These are phyloP conservation scores for Candida oleophila DNA, from an alignment of 805 yeast species.

Conservation along the genomic window DNA sequence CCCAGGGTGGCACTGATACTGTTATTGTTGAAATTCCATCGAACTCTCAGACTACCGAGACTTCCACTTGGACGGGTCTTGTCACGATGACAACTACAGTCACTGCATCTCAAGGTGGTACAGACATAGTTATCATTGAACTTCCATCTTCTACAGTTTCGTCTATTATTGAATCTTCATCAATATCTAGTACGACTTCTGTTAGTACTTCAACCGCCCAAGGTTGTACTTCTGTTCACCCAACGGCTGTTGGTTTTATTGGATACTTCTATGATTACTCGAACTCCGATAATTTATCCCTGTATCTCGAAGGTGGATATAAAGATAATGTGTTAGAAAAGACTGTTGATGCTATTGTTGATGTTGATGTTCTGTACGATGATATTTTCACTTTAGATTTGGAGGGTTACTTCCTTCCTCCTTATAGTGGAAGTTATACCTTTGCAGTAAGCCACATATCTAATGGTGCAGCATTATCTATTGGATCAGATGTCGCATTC, in stretches of 20 bases:
- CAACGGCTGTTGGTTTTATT: not conserved
- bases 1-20: not conserved
- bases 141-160: too few species aligned
- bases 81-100: constrained; percentile 7
- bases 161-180: too few species aligned
- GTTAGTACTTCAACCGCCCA: not conserved
- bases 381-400: not conserved
- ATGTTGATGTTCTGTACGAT: not conserved
- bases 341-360: not conserved
- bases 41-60: not conserved
- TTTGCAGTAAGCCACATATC: not conserved
- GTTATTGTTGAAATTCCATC: constrained; percentile 13
- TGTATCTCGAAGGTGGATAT: not conserved
- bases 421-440: not conserved
- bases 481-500: not conserved
- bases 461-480: not conserved
- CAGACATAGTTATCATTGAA: constrained; percentile 2
- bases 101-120: constrained; percentile 7
- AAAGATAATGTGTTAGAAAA: not conserved
- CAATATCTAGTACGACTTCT: not conserved
- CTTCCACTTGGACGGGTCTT: not conserved
- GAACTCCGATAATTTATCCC: not conserved
- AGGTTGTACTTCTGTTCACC: not conserved
- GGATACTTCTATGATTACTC: not conserved
- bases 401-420: not conserved